Conservation (phyloP, 2,329 filamentous ascomycete species). For the Venturia nashicola region DNA sequence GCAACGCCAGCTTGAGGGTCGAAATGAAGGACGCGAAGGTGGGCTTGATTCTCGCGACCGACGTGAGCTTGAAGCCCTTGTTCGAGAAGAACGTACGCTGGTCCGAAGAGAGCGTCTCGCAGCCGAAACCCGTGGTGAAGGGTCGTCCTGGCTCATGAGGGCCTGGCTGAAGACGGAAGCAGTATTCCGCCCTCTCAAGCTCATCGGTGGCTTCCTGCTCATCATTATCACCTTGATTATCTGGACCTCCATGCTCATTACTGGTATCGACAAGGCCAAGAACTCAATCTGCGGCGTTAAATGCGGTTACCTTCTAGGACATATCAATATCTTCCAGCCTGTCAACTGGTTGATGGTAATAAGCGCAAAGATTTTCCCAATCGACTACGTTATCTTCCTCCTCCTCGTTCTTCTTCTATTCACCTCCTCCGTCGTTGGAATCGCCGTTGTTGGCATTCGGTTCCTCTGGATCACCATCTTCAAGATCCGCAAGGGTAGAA, state of each 20-base stretch:
- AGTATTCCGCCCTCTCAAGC: conserved; percentile 76
- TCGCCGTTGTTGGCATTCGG: conserved; percentile 79
- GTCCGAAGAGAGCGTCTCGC: conserved; percentile 81
- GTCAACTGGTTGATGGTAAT: conserved; percentile 81
- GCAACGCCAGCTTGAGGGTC: conserved; percentile 80
- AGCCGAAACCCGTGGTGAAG: conserved; percentile 67
- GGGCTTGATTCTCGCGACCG: conserved; percentile 75
- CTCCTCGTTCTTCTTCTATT: conserved; percentile 80
- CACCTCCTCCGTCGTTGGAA: conserved; percentile 71
- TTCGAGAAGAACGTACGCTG: conserved; percentile 83
- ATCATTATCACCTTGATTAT: conserved; percentile 62
- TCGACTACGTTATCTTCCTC: conserved; percentile 85
- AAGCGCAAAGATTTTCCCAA: conserved; percentile 71
- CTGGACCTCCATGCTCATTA: conserved; percentile 89
- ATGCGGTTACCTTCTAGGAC: conserved; percentile 84
- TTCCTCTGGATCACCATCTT: conserved; percentile 95
- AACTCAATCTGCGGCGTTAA: conserved; percentile 85
- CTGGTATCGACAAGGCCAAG: conserved; percentile 87
- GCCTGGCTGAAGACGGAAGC: conserved; percentile 71
- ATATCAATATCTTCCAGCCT: conserved; percentile 88
- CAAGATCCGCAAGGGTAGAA: conserved; percentile 78
- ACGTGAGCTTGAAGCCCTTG: conserved; percentile 73
- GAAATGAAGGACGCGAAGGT: conserved; percentile 62
- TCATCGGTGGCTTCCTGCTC: conserved; percentile 70
- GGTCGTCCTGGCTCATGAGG: conserved; percentile 59